Conservation (phyloP, 306 rosid genomes). For the Elaeagnus macrophylla region DNA sequence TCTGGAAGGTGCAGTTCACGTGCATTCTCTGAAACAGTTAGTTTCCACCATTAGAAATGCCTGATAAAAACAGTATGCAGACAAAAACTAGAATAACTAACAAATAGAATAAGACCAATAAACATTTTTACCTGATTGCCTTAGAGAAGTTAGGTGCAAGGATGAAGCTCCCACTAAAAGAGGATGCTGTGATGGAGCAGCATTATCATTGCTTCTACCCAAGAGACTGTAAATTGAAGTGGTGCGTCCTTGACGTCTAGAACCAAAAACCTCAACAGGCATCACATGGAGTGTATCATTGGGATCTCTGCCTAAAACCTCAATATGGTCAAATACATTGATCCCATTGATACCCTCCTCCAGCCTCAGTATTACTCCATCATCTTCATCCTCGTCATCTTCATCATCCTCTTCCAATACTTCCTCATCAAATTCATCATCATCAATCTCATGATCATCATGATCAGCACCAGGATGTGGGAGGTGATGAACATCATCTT, state of each 20-base stretch:
- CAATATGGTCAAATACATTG: constrained; percentile 89
- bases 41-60: not conserved
- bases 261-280: constrained; percentile 96
- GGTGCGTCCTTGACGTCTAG: constrained; percentile 90
- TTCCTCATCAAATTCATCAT: constrained; percentile 88
- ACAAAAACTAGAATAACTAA: not conserved
- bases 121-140: constrained; percentile 48
- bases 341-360: constrained; percentile 99
- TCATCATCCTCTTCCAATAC: constrained; percentile 95
- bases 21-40: constrained; percentile 33
- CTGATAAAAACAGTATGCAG: not conserved
- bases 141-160: constrained; percentile 32
- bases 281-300: constrained; percentile 86
- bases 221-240: constrained; percentile 92
- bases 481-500: constrained; percentile 81
- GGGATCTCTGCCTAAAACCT: constrained; percentile 88
- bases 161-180: constrained; percentile 79
- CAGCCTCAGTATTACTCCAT: constrained; percentile 81
- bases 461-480: constrained; percentile 89
- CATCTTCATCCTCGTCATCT: constrained; percentile 90
- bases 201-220: constrained; percentile 79
- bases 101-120: constrained; percentile 1
- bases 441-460: constrained; percentile 91
- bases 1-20: constrained; percentile 39
- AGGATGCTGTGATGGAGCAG: constrained; percentile 78